Evolutionary conservation across 2,329 filamentous ascomycete genomes (phyloP).

Genomic region (Cladosporium velox): DNA sequence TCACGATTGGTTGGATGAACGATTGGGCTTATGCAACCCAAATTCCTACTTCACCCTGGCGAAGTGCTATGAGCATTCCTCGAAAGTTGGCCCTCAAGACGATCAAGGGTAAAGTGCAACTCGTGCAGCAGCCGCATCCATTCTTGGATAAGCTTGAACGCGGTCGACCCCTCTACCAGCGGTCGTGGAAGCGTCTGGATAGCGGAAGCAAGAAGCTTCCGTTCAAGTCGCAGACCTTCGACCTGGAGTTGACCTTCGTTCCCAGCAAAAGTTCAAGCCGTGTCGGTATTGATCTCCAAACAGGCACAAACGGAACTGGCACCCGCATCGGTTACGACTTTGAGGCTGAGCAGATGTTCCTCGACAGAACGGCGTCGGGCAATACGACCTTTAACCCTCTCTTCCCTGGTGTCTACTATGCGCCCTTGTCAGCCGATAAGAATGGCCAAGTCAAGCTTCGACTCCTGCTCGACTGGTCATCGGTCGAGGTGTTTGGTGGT

Average conservation of each 20-base stretch:
- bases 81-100: background rate
- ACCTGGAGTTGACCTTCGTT: background rate
- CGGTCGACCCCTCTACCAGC: background rate
- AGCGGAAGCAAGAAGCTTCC: background rate
- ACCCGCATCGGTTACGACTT: background rate
- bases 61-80: conserved; percentile 3
- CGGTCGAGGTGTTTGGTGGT: conserved; percentile 4
- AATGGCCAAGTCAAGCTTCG: background rate
- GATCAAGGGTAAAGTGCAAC: background rate
- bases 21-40: background rate
- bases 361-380: background rate
- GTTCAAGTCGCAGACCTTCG: background rate
- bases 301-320: background rate
- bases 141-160: background rate
- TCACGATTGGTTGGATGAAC: conserved; percentile 3
- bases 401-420: background rate
- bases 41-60: conserved; percentile 6
- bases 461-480: conserved; percentile 2
- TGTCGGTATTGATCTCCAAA: background rate
- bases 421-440: background rate
- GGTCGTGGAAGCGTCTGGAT: background rate
- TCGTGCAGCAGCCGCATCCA: background rate
- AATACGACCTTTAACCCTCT: background rate
- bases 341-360: background rate
- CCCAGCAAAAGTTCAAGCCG: background rate